Percentiles rank a stretch among this genome's conserved stretches.
These are phyloP conservation scores for Pseudomonodictys pantanalensis DNA, from an alignment of 495 filamentous ascomycete species.

Conservation along the genomic window DNA sequence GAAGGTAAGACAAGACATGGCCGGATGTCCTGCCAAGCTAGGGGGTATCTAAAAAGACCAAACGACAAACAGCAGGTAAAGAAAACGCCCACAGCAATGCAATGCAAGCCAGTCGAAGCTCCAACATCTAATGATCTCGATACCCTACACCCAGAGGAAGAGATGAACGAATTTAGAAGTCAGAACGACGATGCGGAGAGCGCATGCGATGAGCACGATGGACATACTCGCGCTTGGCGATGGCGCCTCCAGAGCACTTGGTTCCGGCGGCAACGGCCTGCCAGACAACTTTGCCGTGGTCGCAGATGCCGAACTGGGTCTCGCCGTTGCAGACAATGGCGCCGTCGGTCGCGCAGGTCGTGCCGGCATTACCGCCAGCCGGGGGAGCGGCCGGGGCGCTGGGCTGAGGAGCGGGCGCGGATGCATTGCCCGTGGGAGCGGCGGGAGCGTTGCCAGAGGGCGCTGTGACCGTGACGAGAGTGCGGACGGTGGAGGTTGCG, in stretches of 20 bases:
- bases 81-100: too few species aligned
- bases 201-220: slow-evolving; percentile 23
- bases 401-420: slow-evolving; percentile 8
- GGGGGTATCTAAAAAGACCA: too few species aligned
- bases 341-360: slow-evolving; percentile 32
- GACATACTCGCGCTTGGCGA: slow-evolving; percentile 29
- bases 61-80: too few species aligned
- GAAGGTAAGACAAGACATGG: too few species aligned
- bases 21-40: too few species aligned
- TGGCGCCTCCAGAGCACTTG: slow-evolving; percentile 34
- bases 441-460: neutral
- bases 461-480: slow-evolving; percentile 18
- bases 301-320: slow-evolving; percentile 38
- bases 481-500: slow-evolving; percentile 13
- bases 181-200: too few species aligned
- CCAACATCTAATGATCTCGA: too few species aligned
- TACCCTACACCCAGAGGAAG: too few species aligned
- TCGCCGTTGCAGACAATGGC: slow-evolving; percentile 36
- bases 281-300: slow-evolving; percentile 35
- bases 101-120: too few species aligned
- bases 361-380: slow-evolving; percentile 4
- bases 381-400: slow-evolving; percentile 12
- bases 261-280: slow-evolving; percentile 40
- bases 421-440: neutral
- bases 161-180: too few species aligned